Conservation (phyloP, 2,329 filamentous ascomycete species). For the Aspergillus flavus region DNA sequence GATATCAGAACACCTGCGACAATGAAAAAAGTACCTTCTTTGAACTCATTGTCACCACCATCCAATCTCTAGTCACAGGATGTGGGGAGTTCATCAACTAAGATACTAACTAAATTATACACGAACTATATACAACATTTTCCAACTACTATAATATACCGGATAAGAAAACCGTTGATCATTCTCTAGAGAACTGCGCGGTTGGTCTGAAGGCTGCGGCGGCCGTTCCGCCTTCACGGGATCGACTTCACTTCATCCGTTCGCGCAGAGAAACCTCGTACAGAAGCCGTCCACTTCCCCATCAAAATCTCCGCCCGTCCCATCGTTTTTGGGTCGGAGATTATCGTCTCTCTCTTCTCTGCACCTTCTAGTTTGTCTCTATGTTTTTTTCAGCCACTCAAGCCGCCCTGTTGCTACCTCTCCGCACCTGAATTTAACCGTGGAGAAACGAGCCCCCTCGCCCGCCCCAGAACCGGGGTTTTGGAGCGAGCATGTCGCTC, state of each 20-base stretch:
- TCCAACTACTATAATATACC: neutral
- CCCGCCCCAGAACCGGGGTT: constrained; percentile 49
- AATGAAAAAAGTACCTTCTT: neutral
- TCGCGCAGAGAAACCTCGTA: constrained; percentile 46
- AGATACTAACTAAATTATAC: neutral
- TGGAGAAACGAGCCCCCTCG: constrained; percentile 48
- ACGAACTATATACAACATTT: neutral
- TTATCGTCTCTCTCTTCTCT: constrained; percentile 30
- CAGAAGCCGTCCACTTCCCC: constrained; percentile 40
- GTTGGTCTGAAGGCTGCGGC: constrained; percentile 37
- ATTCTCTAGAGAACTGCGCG: constrained; percentile 28
- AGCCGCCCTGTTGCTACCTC: constrained; percentile 29
- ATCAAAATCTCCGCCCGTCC: constrained; percentile 37
- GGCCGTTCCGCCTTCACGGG: constrained; percentile 33
- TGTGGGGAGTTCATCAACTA: neutral
- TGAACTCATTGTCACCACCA: neutral
- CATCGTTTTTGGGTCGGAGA: constrained; percentile 38
- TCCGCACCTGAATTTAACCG: constrained; percentile 42
- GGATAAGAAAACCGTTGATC: neutral
- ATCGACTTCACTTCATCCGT: constrained; percentile 43
- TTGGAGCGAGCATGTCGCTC: constrained; percentile 63
- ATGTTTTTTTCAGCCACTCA: constrained; percentile 36
- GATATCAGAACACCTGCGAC: neutral
- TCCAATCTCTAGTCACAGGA: neutral
- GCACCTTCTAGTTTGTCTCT: constrained; percentile 24